Evolutionary conservation across 208 protist genomes (phyloP), one percentile per base, ranked within the genome.

Genomic region (Strigomonas culicis): DNA sequence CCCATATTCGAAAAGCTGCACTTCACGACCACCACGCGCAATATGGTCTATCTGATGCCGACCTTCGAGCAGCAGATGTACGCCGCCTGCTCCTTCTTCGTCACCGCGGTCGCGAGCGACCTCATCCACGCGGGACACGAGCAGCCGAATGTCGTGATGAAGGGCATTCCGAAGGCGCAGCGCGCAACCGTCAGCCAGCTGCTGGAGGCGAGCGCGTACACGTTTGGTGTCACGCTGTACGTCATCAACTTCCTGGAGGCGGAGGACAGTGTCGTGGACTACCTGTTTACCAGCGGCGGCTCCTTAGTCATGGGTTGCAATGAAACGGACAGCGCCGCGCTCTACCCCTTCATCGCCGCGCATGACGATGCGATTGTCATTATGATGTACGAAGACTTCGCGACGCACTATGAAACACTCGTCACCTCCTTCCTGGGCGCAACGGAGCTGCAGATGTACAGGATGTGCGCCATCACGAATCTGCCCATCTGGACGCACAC

Each of bases 51-150:
- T n/a, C 47, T 84, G 21, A 64, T 64, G 59, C 79, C 77, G 4
- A 89, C 79, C 24, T 15, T 79, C 21, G 73, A 85, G 55, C 82
- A 86, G 79, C 52, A 84, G 57, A 46, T 86, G 25, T 86, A 70
- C 61, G 55, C 83, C 0, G n/a, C 80, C 25, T 71, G 66, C 63
- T 24, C 43, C 70, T 67, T 74, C 63, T 17, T 70, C 13, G 17
- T 11, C 34, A 34, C 52, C 21, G 30, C 30, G 28, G 30, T 34
- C 27, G 2, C 31, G 43, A 57, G 53, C 28, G 52, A 13, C 25
- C 22, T 70, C 30, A 47, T 69, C 41, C n/a, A n/a, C n/a, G n/a
- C n/a, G n/a, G n/a, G n/a, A n/a, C n/a, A n/a, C n/a, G n/a, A n/a
- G n/a, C n/a, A n/a, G n/a, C n/a, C n/a, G n/a, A n/a, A n/a, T n/a